Conservation (phyloP, 2,329 filamentous ascomycete genomes). For the Ciborinia camelliae region DNA sequence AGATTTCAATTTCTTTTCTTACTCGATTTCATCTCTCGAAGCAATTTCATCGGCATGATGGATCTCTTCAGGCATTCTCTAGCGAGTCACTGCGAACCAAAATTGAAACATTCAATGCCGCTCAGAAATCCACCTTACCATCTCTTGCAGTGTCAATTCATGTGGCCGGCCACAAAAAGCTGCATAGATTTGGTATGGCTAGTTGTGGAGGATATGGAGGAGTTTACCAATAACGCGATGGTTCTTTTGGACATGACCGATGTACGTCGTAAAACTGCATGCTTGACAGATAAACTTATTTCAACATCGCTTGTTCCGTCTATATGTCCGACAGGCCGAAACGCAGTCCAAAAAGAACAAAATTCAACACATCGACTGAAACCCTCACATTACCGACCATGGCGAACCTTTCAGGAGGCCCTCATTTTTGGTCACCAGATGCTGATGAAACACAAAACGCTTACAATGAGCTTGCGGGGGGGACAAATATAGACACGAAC, state of each 20-base stretch:
- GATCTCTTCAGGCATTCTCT: neutral
- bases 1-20: neutral
- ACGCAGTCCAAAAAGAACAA: slow-evolving; percentile 6
- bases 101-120: neutral
- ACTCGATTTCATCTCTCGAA: neutral
- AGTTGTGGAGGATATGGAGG: neutral
- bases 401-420: neutral
- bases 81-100: neutral
- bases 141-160: neutral
- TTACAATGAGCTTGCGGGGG: neutral
- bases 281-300: slow-evolving; percentile 3
- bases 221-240: neutral
- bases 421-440: neutral
- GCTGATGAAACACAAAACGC: neutral
- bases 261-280: slow-evolving; percentile 17
- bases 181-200: neutral
- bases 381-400: slow-evolving; percentile 1
- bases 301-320: slow-evolving; percentile 3
- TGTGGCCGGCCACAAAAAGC: neutral
- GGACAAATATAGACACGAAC: neutral
- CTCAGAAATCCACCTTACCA: neutral
- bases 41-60: neutral
- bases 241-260: slow-evolving; percentile 10
- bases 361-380: slow-evolving; percentile 1
- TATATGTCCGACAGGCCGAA: neutral